Base-by-base conservation (phyloP, 208 protist genomes). In the Trypanosoma congolense region DNA sequence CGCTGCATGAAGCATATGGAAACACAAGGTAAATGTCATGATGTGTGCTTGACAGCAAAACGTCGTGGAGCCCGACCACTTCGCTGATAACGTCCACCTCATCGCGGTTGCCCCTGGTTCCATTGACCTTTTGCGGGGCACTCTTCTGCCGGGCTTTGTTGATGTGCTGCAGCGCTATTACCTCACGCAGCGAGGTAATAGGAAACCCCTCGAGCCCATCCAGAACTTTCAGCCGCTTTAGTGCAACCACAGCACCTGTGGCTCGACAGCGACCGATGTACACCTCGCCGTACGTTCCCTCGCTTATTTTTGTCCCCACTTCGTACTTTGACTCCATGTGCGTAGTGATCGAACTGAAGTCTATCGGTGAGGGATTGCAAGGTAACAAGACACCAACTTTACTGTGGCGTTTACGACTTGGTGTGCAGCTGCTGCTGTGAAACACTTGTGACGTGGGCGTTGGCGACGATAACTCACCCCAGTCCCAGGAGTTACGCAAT, bases 201-300 rank as follows among this genome's bases (percentile, higher is more conserved):
- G 87, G 87, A 62, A 94, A 94, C 18, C 87, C 87, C n/a, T 94
- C 83, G 10, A 92, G 68, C 9, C 77, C 77, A 31, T 67, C 59
- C 19, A 94, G 60, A 56, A 70, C 74, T 68, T 94, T 94, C 29
- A 94, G 60, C n/a, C 87, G 65, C 73, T 94, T 94, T 43, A 94
- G 54, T 19, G 83, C 87, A 38, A 94, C 87, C 19, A 33, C 25
- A 21, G 73, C 80, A 25, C 70, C 72, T 42, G 73, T 83, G 33
- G 52, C 51, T 51, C 76, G 65, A 21, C 61, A 66, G 21, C 44
- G 42, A 5, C 81, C 83, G 36, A 77, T 60, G 70, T 94, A 98
- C 2, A 99, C 97, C 45, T 96, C 91, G 45, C 97, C 97, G 67
- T 98, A 99, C 25, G 95, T 96, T 35, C 97, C 97, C 59, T 98